Base-by-base conservation (phyloP, 192 early-diverging fungal species). In the Coemansia sp. region DNA sequence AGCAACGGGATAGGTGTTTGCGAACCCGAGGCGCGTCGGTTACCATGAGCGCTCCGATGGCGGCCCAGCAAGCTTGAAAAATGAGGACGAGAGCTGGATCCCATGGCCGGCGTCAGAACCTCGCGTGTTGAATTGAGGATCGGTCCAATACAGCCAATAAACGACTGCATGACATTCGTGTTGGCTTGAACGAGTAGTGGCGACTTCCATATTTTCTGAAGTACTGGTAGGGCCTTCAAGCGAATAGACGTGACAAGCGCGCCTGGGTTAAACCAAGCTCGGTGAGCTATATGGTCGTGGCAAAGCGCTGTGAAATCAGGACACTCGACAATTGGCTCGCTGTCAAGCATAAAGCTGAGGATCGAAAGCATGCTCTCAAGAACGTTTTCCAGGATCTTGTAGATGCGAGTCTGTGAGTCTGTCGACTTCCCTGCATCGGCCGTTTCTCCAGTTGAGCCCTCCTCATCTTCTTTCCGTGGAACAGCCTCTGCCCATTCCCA, bases 91-190 rank as follows among this genome's bases (percentile, higher is more conserved):
- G 73, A 54, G 15, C 68, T 56, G 15, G 55, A 32, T 19, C 61
- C 45, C 41, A 58, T 26, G 0, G 62, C 36, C 0, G 62, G 32
- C 3, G 68, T 61, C 41, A 60, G 56, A 12, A 65, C 18, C 58
- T 96, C 94, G 0, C 91, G 92, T 42, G 91, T 89, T 1, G 83
- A 90, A 65, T 87, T 91, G 41, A 96, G 61, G 19, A 96, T 79
- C 16, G 91, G 87, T 3, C 82, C 84, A 8, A 94, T 63, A 32
- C 87, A 85, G 16, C 78, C 84, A 13, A 93, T 72, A 46, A 93
- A 72, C 32, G 82, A 72, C 62, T 84, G 86, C 54, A 91, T 74
- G 21, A 91, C 67, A 61, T 70, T 70, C 41, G 72, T 79, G 1
- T 87, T 85, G 26, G 83, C 86, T 18, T 74, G 73, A 11, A 86